Percentiles rank a stretch among this genome's conserved stretches.
phyloP scores from a whole-genome alignment of 495 filamentous ascomycete species.

The Trypethelium eluteriae region DNA sequence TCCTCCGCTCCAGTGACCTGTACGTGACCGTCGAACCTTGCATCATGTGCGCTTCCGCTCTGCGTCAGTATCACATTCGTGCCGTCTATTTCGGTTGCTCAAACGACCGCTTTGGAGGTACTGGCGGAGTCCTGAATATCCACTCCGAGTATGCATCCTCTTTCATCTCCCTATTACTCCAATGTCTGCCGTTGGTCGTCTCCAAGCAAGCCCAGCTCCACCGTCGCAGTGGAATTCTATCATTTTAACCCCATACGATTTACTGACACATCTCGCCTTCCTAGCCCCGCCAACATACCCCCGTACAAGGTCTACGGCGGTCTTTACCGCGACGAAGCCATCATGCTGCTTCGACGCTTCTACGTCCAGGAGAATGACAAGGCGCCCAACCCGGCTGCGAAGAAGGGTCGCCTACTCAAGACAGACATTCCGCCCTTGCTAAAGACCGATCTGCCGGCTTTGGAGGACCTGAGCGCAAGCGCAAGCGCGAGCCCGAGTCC shows the following conservation, averaged over 20 bases:
- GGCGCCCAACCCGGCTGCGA: constrained; percentile 56
- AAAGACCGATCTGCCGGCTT: too few relatives aligned
- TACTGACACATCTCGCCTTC: neutral
- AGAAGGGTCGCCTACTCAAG: constrained; percentile 46
- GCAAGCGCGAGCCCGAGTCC: too few relatives aligned
- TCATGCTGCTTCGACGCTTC: constrained; percentile 82
- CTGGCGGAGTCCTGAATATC: constrained; percentile 79
- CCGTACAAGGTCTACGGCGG: constrained; percentile 74
- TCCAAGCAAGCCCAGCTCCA: too few relatives aligned
- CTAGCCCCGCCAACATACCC: constrained; percentile 55
- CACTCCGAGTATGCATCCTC: constrained; percentile 58
- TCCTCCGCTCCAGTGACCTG: constrained; percentile 64
- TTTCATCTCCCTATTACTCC: neutral
- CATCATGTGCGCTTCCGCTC: constrained; percentile 93
- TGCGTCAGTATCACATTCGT: constrained; percentile 73
- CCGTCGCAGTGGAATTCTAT: too few relatives aligned
- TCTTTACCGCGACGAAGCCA: constrained; percentile 76
- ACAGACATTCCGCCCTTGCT: constrained; percentile 40
- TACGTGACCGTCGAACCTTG: constrained; percentile 98
- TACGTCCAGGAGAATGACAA: constrained; percentile 95
- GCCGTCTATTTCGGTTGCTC: constrained; percentile 88
- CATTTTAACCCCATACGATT: too few relatives aligned
- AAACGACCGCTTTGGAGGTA: constrained; percentile 94
- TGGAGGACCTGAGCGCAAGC: too few relatives aligned
- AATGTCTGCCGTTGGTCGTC: neutral